phyloP scores from a whole-genome alignment of 2,329 filamentous ascomycete genomes.

The Aspergillus cejpii region DNA sequence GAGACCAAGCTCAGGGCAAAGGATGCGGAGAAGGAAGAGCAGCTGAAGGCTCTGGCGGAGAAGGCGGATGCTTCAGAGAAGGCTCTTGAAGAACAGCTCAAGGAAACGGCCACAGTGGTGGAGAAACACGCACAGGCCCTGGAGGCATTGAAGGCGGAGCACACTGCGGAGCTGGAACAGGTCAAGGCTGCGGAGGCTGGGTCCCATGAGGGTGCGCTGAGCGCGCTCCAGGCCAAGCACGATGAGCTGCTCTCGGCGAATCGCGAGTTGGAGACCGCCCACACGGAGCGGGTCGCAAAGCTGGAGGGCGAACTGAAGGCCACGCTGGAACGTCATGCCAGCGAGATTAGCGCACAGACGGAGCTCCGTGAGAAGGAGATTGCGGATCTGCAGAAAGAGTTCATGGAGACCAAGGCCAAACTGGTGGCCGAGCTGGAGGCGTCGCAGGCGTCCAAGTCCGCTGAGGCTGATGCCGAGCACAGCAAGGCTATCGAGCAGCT shows the following conservation, averaged over 20 bases:
- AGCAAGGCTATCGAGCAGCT: slow-evolving; percentile 38
- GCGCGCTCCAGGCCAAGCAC: slow-evolving; percentile 31
- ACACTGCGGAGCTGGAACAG: slow-evolving; percentile 33
- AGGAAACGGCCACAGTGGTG: slow-evolving; percentile 23
- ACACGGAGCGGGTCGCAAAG: slow-evolving; percentile 28
- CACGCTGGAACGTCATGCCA: slow-evolving; percentile 19
- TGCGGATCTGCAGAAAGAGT: slow-evolving; percentile 31
- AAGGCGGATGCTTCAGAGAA: slow-evolving; percentile 30
- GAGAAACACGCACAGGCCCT: slow-evolving; percentile 32
- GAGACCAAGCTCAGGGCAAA: slow-evolving; percentile 36
- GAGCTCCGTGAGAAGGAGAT: slow-evolving; percentile 26
- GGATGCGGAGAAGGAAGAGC: slow-evolving; percentile 30
- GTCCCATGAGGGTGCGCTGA: slow-evolving; percentile 26
- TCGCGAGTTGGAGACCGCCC: slow-evolving; percentile 25
- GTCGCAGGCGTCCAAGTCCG: slow-evolving; percentile 28
- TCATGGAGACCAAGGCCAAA: slow-evolving; percentile 29
- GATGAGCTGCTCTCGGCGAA: slow-evolving; percentile 28
- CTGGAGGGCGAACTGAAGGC: slow-evolving; percentile 22
- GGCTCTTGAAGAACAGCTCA: slow-evolving; percentile 31
- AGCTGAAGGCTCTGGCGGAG: slow-evolving; percentile 30
- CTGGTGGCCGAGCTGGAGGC: slow-evolving; percentile 36
- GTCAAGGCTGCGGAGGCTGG: slow-evolving; percentile 25
- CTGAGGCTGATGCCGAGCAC: slow-evolving; percentile 35
- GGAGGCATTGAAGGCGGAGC: slow-evolving; percentile 30
- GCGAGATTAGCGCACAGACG: slow-evolving; percentile 27